Conservation (phyloP, 805 yeast species). For the Yarrowia deformans region DNA sequence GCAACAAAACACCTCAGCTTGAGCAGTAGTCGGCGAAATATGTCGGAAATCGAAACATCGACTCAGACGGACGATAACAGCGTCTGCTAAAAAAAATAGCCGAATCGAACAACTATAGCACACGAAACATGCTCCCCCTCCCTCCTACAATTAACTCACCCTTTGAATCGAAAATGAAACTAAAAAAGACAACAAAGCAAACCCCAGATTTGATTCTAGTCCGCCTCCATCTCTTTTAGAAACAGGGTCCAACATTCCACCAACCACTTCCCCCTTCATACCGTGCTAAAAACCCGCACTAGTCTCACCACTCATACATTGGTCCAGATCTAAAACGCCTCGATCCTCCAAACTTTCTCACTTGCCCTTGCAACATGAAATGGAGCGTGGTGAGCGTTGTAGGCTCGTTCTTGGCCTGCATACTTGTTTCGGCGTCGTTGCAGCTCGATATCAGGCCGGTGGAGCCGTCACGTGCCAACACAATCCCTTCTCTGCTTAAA, state of each 20-base stretch:
- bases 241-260: too few relatives aligned
- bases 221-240: too few relatives aligned
- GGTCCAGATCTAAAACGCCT: not conserved
- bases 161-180: too few relatives aligned
- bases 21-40: not conserved
- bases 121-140: too few relatives aligned
- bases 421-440: not conserved
- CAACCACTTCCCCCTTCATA: too few relatives aligned
- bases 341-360: not conserved
- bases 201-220: too few relatives aligned
- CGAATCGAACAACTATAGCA: too few relatives aligned
- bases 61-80: not conserved
- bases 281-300: too few relatives aligned
- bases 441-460: not conserved
- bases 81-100: too few relatives aligned
- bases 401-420: not conserved
- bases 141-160: not conserved
- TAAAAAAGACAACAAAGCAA: too few relatives aligned
- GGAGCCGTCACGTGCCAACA: not conserved
- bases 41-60: not conserved
- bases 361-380: not conserved
- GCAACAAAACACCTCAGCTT: not conserved
- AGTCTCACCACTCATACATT: too few relatives aligned
- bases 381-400: not conserved
- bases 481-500: not conserved